Conservation (phyloP, 106 monocot species). For the Dendrobium nobile region DNA sequence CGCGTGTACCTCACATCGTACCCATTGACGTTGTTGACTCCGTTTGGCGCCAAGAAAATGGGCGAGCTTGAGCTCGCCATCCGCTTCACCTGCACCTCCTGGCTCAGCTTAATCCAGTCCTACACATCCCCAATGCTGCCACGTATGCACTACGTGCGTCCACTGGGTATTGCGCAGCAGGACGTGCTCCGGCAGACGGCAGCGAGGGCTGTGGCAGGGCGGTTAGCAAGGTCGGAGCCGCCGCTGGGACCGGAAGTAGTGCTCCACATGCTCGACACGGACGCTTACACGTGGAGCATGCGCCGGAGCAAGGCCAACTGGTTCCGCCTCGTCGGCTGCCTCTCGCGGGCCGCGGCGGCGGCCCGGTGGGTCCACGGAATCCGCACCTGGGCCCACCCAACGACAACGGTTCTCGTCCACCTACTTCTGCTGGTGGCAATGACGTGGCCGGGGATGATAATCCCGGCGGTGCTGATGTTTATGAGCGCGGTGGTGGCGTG, state of each 20-base stretch:
- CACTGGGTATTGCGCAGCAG: constrained; percentile 36
- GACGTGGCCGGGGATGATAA: constrained; percentile 59
- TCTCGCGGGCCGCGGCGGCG: constrained; percentile 41
- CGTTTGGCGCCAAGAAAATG: constrained; percentile 43
- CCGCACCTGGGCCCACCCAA: constrained; percentile 59
- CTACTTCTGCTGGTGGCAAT: constrained; percentile 41
- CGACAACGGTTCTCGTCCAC: constrained; percentile 53
- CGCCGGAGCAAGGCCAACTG: constrained; percentile 61
- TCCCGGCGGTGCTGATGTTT: constrained; percentile 47
- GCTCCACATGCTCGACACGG: constrained; percentile 56
- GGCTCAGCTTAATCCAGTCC: constrained; percentile 40
- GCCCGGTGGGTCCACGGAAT: constrained; percentile 33
- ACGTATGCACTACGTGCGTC: constrained; percentile 64
- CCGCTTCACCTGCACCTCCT: constrained; percentile 47
- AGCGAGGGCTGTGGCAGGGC: constrained; percentile 45
- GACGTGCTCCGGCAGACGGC: constrained; percentile 59
- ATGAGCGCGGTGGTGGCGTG: constrained; percentile 34
- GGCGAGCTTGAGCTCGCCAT: constrained; percentile 84
- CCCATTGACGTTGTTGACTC: constrained; percentile 48
- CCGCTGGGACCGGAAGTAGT: constrained; percentile 58
- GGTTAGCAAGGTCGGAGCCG: constrained; percentile 67
- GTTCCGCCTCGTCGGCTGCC: constrained; percentile 31
- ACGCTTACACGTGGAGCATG: constrained; percentile 71
- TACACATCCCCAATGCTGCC: constrained; percentile 67
- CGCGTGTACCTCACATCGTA: constrained; percentile 45